Percentiles rank a stretch among this genome's conserved stretches.
These are phyloP conservation scores for Fusarium dlaminii DNA, from an alignment of 2,329 filamentous ascomycete genomes.

Conservation along the genomic window DNA sequence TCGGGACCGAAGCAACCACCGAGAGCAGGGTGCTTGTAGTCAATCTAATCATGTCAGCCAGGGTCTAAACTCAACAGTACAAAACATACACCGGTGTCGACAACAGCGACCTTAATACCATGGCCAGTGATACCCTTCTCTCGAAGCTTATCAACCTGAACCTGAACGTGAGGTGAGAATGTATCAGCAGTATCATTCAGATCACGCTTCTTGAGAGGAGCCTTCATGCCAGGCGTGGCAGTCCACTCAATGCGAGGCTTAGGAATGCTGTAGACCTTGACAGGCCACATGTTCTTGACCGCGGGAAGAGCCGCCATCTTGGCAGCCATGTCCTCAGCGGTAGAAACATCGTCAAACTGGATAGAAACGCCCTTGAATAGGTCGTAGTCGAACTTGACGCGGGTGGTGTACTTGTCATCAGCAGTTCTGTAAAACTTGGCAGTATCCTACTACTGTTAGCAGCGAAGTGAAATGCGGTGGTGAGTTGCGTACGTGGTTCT, in stretches of 20 bases:
- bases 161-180: constrained; percentile 63
- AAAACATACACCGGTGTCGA: constrained; percentile 63
- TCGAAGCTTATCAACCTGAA: constrained; percentile 63
- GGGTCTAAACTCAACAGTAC: fast-evolving
- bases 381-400: constrained; percentile 59
- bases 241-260: constrained; percentile 50
- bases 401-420: constrained; percentile 31
- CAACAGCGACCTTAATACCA: constrained; percentile 62
- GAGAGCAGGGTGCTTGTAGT: constrained; percentile 70
- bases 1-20: constrained; percentile 70
- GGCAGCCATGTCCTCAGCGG: constrained; percentile 54
- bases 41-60: constrained; percentile 52
- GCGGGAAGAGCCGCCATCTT: constrained; percentile 54
- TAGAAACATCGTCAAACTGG: constrained; percentile 57
- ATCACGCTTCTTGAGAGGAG: constrained; percentile 21
- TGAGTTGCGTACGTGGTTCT: constrained; percentile 52
- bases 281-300: constrained; percentile 61
- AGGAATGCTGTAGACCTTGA: constrained; percentile 57
- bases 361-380: constrained; percentile 66
- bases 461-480: fast-evolving
- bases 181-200: constrained; percentile 43
- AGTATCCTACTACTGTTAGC: constrained; percentile 50
- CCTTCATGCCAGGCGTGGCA: constrained; percentile 10
- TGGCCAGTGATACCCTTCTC: constrained; percentile 60
- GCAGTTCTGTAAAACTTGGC: constrained; percentile 26